A percentile compares a stretch with the other conserved stretches of the same genome.
These are phyloP conservation scores for Teratosphaeria nubilosa DNA, from an alignment of 2,329 filamentous ascomycete species.

Conservation along the genomic window DNA sequence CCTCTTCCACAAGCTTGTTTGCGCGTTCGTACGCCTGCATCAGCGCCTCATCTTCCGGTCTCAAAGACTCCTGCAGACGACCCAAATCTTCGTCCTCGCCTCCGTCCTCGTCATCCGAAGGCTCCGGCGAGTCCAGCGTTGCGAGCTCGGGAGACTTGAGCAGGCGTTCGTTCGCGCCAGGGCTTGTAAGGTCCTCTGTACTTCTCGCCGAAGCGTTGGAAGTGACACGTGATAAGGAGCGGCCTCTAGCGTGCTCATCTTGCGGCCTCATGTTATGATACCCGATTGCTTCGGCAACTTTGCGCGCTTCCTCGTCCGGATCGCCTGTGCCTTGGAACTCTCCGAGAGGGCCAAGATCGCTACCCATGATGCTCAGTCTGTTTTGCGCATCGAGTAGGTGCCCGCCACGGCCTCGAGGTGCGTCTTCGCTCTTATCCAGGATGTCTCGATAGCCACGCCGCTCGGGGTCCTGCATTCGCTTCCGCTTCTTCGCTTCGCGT, in stretches of 20 bases:
- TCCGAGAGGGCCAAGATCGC: conserved; percentile 25
- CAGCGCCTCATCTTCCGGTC: conserved; percentile 26
- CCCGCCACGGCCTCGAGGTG: conserved; percentile 34
- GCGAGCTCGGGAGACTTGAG: conserved; percentile 25
- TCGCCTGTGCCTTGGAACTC: conserved; percentile 17
- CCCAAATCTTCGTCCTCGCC: conserved; percentile 15
- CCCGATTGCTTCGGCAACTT: conserved; percentile 31
- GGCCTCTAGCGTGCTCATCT: conserved; percentile 10
- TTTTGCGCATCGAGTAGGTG: conserved; percentile 43
- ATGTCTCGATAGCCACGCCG: conserved; percentile 71
- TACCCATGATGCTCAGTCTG: conserved; percentile 35
- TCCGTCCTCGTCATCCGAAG: conserved; percentile 10
- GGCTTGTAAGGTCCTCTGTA: conserved; percentile 9
- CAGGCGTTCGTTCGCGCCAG: conserved; percentile 12
- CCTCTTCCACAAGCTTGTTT: conserved; percentile 22
- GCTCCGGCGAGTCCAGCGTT: conserved; percentile 16
- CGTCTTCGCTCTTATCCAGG: conserved; percentile 50
- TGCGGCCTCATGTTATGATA: conserved; percentile 12
- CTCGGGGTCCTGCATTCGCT: conserved; percentile 65
- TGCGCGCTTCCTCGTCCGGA: conserved; percentile 27
- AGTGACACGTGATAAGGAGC: conserved; percentile 25
- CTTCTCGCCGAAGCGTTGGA: conserved; percentile 25
- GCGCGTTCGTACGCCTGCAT: conserved; percentile 25
- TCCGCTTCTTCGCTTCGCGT: conserved; percentile 79
- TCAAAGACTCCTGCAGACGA: conserved; percentile 8